Evolutionary conservation across 768 basidiomycete species (phyloP).

Genomic region (Tricholoma terreum): DNA sequence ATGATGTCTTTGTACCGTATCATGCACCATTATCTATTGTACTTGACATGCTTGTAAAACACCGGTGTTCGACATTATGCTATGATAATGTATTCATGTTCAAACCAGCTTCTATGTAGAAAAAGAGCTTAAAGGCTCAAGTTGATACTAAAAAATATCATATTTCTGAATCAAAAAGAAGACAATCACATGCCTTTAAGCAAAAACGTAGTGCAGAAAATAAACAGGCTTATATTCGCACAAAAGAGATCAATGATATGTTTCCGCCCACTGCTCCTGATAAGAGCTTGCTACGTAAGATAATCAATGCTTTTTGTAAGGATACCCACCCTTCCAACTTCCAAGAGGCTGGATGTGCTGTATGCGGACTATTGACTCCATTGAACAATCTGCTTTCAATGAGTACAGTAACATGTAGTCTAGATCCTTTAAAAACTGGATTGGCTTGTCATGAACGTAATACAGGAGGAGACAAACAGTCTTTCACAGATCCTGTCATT

Average conservation of each 20-base stretch:
- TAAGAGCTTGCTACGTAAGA: not conserved
- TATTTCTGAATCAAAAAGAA: not conserved
- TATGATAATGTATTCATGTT: no score
- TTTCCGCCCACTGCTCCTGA: constrained; percentile 1
- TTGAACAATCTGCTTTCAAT: not conserved
- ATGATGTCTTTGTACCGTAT: no score
- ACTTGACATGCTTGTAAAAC: no score
- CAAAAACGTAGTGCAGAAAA: not conserved
- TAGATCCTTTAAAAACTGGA: not conserved
- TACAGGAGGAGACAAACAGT: not conserved
- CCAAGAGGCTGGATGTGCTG: not conserved
- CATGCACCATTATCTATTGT: no score
- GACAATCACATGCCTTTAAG: not conserved
- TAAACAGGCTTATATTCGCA: not conserved
- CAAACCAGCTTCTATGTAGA: no score
- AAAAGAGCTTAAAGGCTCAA: no score
- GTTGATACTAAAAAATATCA: no score
- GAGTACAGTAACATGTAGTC: not conserved
- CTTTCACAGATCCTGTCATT: not conserved
- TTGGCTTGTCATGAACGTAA: not conserved
- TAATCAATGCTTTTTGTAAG: not conserved
- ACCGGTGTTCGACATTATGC: no score
- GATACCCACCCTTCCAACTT: not conserved
- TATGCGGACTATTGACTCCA: not conserved
- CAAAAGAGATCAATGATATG: not conserved